Conservation (phyloP, 179 eudicot genomes). For the Silene noctiflora region DNA sequence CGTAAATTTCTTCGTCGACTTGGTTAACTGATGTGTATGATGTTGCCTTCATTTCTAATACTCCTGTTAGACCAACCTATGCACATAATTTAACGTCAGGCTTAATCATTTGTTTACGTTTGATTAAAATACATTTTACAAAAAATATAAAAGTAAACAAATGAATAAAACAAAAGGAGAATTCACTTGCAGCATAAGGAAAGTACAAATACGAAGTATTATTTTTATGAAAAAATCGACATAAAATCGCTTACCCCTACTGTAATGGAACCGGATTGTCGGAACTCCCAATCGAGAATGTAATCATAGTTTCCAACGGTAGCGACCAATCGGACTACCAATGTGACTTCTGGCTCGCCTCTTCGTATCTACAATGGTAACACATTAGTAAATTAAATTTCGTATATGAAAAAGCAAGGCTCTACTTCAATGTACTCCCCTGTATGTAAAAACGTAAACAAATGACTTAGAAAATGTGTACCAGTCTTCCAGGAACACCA, state of each 20-base stretch:
- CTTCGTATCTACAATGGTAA: constrained; percentile 48
- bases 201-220: too few species aligned
- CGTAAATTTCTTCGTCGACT: constrained; percentile 34
- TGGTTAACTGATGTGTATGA: constrained; percentile 36
- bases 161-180: too few species aligned
- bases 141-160: too few species aligned
- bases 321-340: constrained; percentile 90
- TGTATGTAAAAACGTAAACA: too few species aligned
- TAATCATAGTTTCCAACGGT: constrained; percentile 89
- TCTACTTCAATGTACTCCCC: too few species aligned
- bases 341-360: constrained; percentile 55
- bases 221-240: background rate
- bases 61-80: constrained; percentile 66
- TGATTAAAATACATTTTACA: too few species aligned
- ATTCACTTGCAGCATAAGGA: too few species aligned
- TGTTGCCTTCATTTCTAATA: constrained; percentile 62
- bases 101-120: too few species aligned
- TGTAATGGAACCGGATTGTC: constrained; percentile 68
- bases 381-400: background rate
- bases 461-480: constrained; percentile 17
- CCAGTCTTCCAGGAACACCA: constrained; percentile 84
- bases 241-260: constrained; percentile 47
- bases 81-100: background rate
- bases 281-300: constrained; percentile 85
- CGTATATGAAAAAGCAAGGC: too few species aligned